Base-by-base conservation (phyloP, 768 basidiomycete species). In the Leccinum subtestaceum region DNA sequence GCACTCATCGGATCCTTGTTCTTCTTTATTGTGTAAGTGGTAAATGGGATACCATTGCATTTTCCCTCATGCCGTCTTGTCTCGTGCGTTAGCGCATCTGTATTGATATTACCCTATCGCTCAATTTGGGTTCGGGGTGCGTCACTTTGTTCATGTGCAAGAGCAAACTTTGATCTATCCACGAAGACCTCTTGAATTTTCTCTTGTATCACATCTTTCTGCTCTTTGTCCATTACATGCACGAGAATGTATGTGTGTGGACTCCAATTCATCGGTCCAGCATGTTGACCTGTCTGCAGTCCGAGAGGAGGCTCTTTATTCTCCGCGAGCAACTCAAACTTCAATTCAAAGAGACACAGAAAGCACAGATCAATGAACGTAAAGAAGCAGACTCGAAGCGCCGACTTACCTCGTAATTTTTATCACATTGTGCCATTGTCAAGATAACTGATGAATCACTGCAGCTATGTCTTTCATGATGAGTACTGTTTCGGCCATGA, bases 311-410 rank as follows among this genome's bases (percentile, higher is more conserved):
- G 31, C 75, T 89, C 47, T 88, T 85, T 71, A 83, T 82, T 11
- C 75, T 89, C 56, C 82, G 89, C 19, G 84, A 86, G 66, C 88
- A 91, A 72, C 81, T 92, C 61, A 92, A 91, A 72, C 78, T 85
- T 2, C 86, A 89, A 60, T 91, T 81, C 68, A 72, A 78, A 76
- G 81, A 89, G 76, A 82, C 86, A 64, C 80, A 90, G 80, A 78
- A 72, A 53, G 90, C 90, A 6, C 89, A 92, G 70, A 79, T 91
- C 48, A 87, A 89, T 63, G 90, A 91, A 70, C 78, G 84, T 51
- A 84, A 83, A 58, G 84, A 83, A 54, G 84, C 87, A 5, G 94
- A 95, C 63, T 91, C 89, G 5, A 95, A 95, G 70, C 81, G 88
- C 21, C 83, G 89, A 17, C 77, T 91, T 25, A 91, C 90, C 63